Base-by-base conservation (phyloP, 2,329 filamentous ascomycete genomes). In the Arthroderma sp. region DNA sequence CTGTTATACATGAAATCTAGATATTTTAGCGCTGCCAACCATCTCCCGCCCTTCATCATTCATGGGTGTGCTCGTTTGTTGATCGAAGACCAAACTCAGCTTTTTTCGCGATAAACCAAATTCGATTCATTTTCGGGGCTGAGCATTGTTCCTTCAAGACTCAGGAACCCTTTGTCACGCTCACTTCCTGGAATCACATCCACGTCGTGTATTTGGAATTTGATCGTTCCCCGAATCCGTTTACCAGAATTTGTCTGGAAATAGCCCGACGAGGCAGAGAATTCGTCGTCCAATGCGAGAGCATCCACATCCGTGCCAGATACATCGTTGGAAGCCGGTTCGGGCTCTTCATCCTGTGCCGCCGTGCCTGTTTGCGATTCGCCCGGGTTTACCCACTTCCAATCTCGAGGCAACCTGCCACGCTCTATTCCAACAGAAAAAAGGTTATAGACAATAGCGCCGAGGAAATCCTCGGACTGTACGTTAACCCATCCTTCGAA, bases 381-480 rank as follows among this genome's bases (percentile, higher is more conserved):
- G n/a, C 64, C 66, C 6, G 78, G 72, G 7, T 79, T 76, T 10
- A 86, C 72, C 82, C 86, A 96, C 49, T 70, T 78, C 91, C 89
- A 98, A 27, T 75, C 74, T 9, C 68, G 63, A 0, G 91, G 91
- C 10, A 98, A 69, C 32, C 85, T 73, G 49, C 76, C 77, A 22
- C 81, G 73, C 55, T 89, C 83, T 48, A 98, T 84, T 37, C 82
- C 86, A 1, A 89, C 85, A 54, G 91, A 94, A 72, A 96, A 96
- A 52, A 86, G 78, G 62, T 89, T 89, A 66, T 86, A 88, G 61
- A 86, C 91, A 7, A 93, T 78, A 2, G 95, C 75, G 15, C 89
- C 88, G 5, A 98, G 73, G 58, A 95, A 86, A 5, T 86, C 86
- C 54, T 91, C 85, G 40, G 83, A 89, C 59, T 94, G 86, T 29